Evolutionary conservation across 2,329 filamentous ascomycete genomes (phyloP).

Genomic region (Fusarium sp.): DNA sequence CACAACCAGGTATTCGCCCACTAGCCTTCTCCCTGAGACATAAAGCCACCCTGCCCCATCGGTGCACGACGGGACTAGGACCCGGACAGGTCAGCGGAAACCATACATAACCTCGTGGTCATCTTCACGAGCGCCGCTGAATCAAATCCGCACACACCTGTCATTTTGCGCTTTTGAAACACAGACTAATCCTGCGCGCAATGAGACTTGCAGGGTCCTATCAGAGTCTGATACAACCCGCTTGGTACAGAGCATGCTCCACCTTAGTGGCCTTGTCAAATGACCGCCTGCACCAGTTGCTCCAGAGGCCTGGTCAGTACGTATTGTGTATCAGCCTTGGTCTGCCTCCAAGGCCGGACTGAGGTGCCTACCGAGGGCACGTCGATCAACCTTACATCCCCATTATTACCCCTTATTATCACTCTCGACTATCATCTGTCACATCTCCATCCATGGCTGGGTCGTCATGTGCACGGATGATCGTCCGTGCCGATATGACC

Average conservation of each 20-base stretch:
- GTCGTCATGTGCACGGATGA: slow-evolving; percentile 14
- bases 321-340: slow-evolving; percentile 15
- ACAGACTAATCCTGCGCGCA: slow-evolving; percentile 6
- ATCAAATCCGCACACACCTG: slow-evolving; percentile 4
- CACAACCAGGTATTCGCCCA: neutral
- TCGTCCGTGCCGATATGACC: slow-evolving; percentile 13
- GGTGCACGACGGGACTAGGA: slow-evolving; percentile 18
- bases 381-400: slow-evolving; percentile 19
- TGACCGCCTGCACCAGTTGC: slow-evolving; percentile 7
- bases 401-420: slow-evolving; percentile 7
- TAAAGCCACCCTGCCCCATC: slow-evolving; percentile 21
- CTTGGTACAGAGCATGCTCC: slow-evolving; percentile 5
- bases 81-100: slow-evolving; percentile 9
- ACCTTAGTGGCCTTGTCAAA: slow-evolving; percentile 8
- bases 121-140: slow-evolving; percentile 13
- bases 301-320: slow-evolving; percentile 16
- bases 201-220: slow-evolving; percentile 8
- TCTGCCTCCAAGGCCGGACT: slow-evolving; percentile 7
- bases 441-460: slow-evolving; percentile 9
- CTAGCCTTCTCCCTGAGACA: slow-evolving; percentile 22
- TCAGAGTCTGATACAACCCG: slow-evolving; percentile 1
- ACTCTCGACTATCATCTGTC: slow-evolving; percentile 19
- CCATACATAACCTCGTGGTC: slow-evolving; percentile 1
- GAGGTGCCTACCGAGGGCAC: slow-evolving; percentile 3
- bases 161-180: slow-evolving; percentile 6